These are phyloP conservation scores for Alisma plantagoaquatica DNA, from an alignment of 106 monocot genomes.

Conservation along the genomic window DNA sequence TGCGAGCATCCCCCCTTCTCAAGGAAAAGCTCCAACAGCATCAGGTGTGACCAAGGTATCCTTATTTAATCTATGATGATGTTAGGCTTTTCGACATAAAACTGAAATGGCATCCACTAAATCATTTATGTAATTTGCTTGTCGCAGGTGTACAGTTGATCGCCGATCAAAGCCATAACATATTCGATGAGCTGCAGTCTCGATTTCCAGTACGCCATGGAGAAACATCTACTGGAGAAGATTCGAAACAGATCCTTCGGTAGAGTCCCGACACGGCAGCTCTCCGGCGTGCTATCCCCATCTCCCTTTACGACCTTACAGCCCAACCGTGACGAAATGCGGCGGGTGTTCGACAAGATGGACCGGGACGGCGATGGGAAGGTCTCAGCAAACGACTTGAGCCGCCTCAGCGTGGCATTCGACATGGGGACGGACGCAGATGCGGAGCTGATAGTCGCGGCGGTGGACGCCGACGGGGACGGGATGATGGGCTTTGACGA, in stretches of 20 bases:
- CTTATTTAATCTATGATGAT: too few relatives aligned
- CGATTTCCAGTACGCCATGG: slow-evolving; percentile 33
- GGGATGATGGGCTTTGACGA: slow-evolving; percentile 40
- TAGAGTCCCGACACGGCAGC: slow-evolving; percentile 17
- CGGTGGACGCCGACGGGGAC: slow-evolving; percentile 26
- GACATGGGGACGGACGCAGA: slow-evolving; percentile 18
- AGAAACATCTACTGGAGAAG: slow-evolving; percentile 37
- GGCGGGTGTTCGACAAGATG: slow-evolving; percentile 50
- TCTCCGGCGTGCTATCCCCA: slow-evolving; percentile 28
- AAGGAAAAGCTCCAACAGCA: too few relatives aligned
- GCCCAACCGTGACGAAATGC: slow-evolving; percentile 44
- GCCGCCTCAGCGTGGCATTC: slow-evolving; percentile 17
- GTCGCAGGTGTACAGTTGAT: neutral
- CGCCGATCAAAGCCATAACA: neutral
- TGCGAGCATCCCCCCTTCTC: too few relatives aligned
- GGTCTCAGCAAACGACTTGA: slow-evolving; percentile 36
- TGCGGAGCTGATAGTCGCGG: slow-evolving; percentile 30
- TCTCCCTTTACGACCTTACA: slow-evolving; percentile 19
- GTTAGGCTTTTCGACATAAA: too few relatives aligned
- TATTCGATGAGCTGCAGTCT: slow-evolving; percentile 13
- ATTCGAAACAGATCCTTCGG: too few relatives aligned
- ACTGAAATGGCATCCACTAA: too few relatives aligned
- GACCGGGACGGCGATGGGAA: slow-evolving; percentile 23
- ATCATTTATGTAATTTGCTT: too few relatives aligned
- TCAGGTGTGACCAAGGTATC: too few relatives aligned